These are phyloP conservation scores for Oryza coarctata DNA, from an alignment of 176 grass and related monocot species.

Conservation along the genomic window DNA sequence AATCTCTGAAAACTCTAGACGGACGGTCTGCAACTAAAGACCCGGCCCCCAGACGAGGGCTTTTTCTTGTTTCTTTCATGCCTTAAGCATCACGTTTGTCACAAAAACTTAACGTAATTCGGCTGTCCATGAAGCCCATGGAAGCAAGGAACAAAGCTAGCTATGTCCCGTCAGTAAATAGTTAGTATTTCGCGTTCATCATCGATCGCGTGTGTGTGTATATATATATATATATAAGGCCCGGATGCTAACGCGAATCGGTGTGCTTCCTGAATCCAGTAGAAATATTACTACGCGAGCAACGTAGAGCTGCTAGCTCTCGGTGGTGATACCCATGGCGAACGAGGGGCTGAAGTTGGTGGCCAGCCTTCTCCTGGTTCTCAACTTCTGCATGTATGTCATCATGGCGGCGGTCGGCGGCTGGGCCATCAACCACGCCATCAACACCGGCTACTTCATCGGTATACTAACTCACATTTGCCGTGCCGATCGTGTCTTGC, in stretches of 20 bases:
- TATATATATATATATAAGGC: constrained; percentile 44
- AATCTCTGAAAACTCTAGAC: constrained; percentile 21
- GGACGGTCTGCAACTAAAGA: neutral
- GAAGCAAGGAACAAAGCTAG: constrained; percentile 77
- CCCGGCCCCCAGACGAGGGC: neutral
- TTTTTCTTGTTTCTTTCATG: constrained; percentile 35
- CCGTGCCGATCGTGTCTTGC: neutral
- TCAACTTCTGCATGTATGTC: constrained; percentile 93
- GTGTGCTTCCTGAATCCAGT: constrained; percentile 6
- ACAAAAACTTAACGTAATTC: constrained; percentile 27
- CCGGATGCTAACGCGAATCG: neutral
- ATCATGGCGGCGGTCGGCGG: constrained; percentile 79
- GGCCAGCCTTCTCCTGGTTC: constrained; percentile 61
- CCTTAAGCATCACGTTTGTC: constrained; percentile 69
- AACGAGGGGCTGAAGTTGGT: constrained; percentile 50
- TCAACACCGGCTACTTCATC: constrained; percentile 73
- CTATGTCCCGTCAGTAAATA: neutral
- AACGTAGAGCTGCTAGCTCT: neutral
- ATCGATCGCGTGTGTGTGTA: constrained; percentile 28
- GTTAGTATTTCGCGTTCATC: neutral
- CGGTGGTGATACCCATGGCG: constrained; percentile 46
- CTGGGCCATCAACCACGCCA: constrained; percentile 87
- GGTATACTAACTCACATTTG: constrained; percentile 30
- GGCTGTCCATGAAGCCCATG: constrained; percentile 20
- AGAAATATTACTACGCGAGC: neutral